Base-by-base conservation (phyloP, 129 eudicot genomes). In the Saussurea involucrata region DNA sequence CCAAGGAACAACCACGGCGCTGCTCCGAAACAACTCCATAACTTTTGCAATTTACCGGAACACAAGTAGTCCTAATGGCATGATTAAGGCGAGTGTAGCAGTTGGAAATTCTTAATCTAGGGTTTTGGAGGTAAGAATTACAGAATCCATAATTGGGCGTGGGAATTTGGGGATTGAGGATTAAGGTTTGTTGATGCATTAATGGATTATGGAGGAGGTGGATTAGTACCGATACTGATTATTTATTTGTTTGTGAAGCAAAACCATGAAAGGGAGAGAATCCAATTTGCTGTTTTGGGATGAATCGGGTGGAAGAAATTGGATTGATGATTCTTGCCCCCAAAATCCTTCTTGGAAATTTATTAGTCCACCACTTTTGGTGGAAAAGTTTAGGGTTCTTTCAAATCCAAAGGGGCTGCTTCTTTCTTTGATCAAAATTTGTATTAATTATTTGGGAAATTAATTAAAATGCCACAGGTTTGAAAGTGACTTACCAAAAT, bases 151-250 rank as follows among this genome's bases (percentile, higher is more conserved):
- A 25, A 75, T 71, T 64, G 80, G 78, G 76, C 4, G 61, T 80
- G 69, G 75, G 65, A 36, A 49, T 69, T 21, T 77, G 79, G 78
- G 85, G 77, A 76, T 83, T 88, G 74, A 88, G 87, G 80, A 84
- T 80, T 63, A 87, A 29, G 44, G 82, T 72, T 69, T 65, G 87
- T 11, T 81, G 81, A 82, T 91, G 90, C 97, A 91, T 91, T 83
- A 84, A 85, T 80, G 75, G 68, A 24, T 24, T 36, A 74, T 12
- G 17, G 49, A n/a, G 22, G 18, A 68, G 6, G n/a, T n/a, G n/a
- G 36, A 18, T 40, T 64, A 25, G 53, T 49, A 63, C 0, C n/a
- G 77, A 36, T 73, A 1, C 36, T 22, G 69, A 60, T 32, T 33
- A 12, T 34, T 63, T 13, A 71, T 61, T 61, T 18, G 78, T 74